Evolutionary conservation across 2,329 filamentous ascomycete species (phyloP).

Genomic region (Ophiostoma piceae): DNA sequence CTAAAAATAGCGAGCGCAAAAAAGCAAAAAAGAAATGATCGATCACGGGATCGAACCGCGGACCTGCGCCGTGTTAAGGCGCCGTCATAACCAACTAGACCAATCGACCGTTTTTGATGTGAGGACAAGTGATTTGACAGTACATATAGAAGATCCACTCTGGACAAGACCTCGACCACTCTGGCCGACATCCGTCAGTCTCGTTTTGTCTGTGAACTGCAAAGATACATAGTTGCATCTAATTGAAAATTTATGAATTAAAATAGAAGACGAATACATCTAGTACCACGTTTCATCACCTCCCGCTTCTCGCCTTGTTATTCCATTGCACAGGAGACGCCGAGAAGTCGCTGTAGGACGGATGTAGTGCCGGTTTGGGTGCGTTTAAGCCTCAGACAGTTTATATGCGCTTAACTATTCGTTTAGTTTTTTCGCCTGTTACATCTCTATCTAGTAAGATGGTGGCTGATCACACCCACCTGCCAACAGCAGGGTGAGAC

Average conservation of each 20-base stretch:
- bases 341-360: not conserved
- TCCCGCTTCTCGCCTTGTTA: not conserved
- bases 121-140: fast-evolving
- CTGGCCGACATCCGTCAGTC: too few species aligned
- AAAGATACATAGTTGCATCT: too few species aligned
- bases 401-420: not conserved
- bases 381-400: not conserved
- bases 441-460: not conserved
- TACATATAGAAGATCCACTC: not conserved
- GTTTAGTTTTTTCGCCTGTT: not conserved
- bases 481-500: not conserved
- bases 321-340: not conserved
- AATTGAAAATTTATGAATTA: too few species aligned
- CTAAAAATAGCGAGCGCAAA: not conserved
- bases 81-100: constrained; percentile 26
- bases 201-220: too few species aligned
- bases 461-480: not conserved
- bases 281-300: not conserved
- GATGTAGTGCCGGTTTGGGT: not conserved
- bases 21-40: constrained; percentile 20
- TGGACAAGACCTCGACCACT: not conserved
- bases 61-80: constrained; percentile 26
- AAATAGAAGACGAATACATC: too few species aligned
- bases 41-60: constrained; percentile 25
- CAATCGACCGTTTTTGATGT: constrained; percentile 19